Conservation (phyloP, 768 basidiomycete genomes). For the Hericium erinaceus region DNA sequence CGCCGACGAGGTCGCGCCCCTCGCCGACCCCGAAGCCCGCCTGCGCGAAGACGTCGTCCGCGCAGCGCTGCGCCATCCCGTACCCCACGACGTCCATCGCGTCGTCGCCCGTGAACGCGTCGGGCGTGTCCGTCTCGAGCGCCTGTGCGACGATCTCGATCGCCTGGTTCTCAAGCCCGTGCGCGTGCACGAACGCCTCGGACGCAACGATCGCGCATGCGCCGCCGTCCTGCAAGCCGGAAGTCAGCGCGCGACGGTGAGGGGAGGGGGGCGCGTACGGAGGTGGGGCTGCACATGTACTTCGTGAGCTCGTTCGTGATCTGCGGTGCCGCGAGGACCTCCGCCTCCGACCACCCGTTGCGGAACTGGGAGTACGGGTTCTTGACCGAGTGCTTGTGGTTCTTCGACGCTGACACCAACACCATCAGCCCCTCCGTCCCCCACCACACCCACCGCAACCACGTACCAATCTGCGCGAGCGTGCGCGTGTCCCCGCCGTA, state of each 20-base stretch:
- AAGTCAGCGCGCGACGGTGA: background rate
- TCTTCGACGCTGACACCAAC: slow-evolving; percentile 55
- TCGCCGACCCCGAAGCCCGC: slow-evolving; percentile 59
- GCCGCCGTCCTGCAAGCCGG: slow-evolving; percentile 50
- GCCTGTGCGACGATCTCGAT: slow-evolving; percentile 70
- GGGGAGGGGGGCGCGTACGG: slow-evolving; percentile 29
- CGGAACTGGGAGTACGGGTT: slow-evolving; percentile 86
- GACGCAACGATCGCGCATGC: slow-evolving; percentile 73
- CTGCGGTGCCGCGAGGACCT: slow-evolving; percentile 56
- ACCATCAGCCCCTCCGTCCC: background rate
- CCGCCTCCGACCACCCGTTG: slow-evolving; percentile 65
- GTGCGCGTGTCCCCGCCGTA: slow-evolving; percentile 59
- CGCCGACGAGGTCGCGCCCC: slow-evolving; percentile 68
- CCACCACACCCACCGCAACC: background rate
- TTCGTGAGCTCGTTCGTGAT: slow-evolving; percentile 70
- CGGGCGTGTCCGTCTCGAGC: slow-evolving; percentile 55
- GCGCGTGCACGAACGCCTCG: slow-evolving; percentile 64
- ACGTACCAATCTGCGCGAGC: slow-evolving; percentile 68
- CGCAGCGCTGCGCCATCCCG: slow-evolving; percentile 59
- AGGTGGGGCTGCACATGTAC: slow-evolving; percentile 85
- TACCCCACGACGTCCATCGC: slow-evolving; percentile 82
- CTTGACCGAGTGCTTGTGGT: slow-evolving; percentile 71
- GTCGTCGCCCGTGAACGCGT: slow-evolving; percentile 56
- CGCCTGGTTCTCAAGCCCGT: slow-evolving; percentile 75
- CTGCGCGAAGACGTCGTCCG: slow-evolving; percentile 59